Percentiles rank a stretch among this genome's conserved stretches.
phyloP scores from a whole-genome alignment of 164 flowering plant species.

The Echeveria elegans region DNA sequence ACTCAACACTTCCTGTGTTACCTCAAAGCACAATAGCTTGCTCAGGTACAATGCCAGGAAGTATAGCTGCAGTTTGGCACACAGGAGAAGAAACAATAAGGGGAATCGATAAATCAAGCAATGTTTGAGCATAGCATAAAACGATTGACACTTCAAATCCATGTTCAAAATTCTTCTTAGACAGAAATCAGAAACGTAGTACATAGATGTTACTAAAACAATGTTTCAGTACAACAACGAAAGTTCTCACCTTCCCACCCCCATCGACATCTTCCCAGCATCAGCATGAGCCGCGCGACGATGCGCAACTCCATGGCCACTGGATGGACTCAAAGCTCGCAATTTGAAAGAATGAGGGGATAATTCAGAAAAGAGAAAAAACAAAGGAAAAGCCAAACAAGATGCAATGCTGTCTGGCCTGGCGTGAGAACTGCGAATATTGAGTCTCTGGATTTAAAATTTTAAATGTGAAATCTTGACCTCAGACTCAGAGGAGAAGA shows the following conservation, averaged over 20 bases:
- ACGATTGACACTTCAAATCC: not conserved
- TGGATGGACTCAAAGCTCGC: not conserved
- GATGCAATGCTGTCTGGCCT: constrained; percentile 2
- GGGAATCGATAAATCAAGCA: not conserved
- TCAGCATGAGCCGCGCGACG: too few relatives aligned
- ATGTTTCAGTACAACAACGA: not conserved
- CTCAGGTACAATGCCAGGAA: not conserved
- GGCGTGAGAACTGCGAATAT: not conserved
- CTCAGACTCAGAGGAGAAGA: not conserved
- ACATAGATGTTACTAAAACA: not conserved
- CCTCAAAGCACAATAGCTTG: not conserved
- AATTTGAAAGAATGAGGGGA: too few relatives aligned
- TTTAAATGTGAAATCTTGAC: not conserved
- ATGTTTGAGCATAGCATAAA: not conserved
- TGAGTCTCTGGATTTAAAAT: constrained; percentile 5
- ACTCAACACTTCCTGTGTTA: constrained; percentile 12
- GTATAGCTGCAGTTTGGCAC: not conserved
- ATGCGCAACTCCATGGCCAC: constrained; percentile 1
- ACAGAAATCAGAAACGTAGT: not conserved
- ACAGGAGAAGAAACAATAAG: not conserved
- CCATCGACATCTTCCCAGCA: not conserved
- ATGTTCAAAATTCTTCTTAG: not conserved
- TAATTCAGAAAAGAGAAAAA: too few relatives aligned
- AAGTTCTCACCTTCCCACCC: not conserved
- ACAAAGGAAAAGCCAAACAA: not conserved